Evolutionary conservation across 371 early-diverging fungal genomes (phyloP), one percentile per base, ranked within the genome.

Genomic region (Mortierella sp.): DNA sequence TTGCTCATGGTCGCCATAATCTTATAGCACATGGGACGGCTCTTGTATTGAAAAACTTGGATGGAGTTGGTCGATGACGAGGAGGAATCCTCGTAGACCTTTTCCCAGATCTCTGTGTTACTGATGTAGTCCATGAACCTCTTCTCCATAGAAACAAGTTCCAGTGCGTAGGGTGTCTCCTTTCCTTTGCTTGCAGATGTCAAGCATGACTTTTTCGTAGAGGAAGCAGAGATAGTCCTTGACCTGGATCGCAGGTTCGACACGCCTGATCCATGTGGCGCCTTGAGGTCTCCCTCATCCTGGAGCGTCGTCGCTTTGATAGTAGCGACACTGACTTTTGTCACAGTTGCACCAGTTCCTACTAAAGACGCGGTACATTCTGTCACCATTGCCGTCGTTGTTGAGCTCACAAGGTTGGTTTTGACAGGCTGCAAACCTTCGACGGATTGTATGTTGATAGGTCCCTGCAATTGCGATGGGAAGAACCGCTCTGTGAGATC

Each of bases 21-120:
- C 51, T 83, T 82, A 60, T 82, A 85, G 43, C 84, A 82, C 66
- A 84, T 83, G 21, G 79, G 80, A 31, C 76, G 71, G 2, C 52
- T 56, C 42, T 50, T 60, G 44, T 82, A 81, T 61, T 83, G 83
- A 46, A 79, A 70, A 8, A 85, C 82, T 24, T 75, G 64, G 26
- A 85, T 69, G n/a, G 70, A 64, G 4, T 42, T 56, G 21, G 47
- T 31, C 23, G 43, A 49, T 23, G 70, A 64, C 19, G 83, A 79
- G 7, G 67, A 48, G 0, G 50, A 32, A 21, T 81, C 60, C 39
- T 83, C 60, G 27, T 60, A 60, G 21, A 84, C 71, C 42, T 70
- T 65, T n/a, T 54, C 70, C 80, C 66, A 71, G 54, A 80, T 80
- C 63, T 23, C 60, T 14, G n/a, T 46, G 53, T 62, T 79, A 67